Evolutionary conservation across 2,329 filamentous ascomycete genomes (phyloP), one percentile per base, ranked within the genome.

Genomic region (Escovopsis sp.): DNA sequence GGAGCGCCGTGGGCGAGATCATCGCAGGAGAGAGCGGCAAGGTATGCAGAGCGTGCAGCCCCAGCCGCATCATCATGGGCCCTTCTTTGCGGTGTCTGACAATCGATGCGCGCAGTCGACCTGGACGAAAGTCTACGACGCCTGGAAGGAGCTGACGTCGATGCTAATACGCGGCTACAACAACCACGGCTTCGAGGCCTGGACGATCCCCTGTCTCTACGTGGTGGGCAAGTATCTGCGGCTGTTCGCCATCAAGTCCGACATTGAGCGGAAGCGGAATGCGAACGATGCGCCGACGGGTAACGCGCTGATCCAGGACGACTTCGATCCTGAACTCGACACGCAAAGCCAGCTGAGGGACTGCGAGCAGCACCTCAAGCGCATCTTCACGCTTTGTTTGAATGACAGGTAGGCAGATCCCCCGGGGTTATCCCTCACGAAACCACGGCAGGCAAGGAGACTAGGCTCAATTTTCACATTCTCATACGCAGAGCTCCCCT

Each of bases 121-220:
- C 39, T 93, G 83, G 77, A 69, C 70, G n/a, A 79, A 72, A 37
- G 81, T 87, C 0, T 98, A 94, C 51, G 79, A 86, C 41, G 63
- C 76, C 10, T 96, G 90, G 87, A 92, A 84, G 51, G 83, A 93
- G 28, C 53, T 96, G 41, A 74, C 81, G 31, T 81, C 79, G 42
- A 65, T 68, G 33, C 64, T 96, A 27, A 77, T 87, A 39, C 74
- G 85, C 45, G 86, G 85, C 23, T 94, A 94, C 53, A 79, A 76
- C 26, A 79, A 71, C 44, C 65, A 68, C 37, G 70, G 72, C 3
- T 84, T 96, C 47, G 77, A 84, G 44, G 79, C 85, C 23, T 98
- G 90, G 88, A 90, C 86, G 0, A 76, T 98, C 35, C 87, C 90
- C 4, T 87, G 83, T 51, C 66, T 98, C 27, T 96, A 96, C 51